Evolutionary conservation across 345 rosid genomes (phyloP), one percentile per base, ranked within the genome.

Genomic region (Brassica nigra): DNA sequence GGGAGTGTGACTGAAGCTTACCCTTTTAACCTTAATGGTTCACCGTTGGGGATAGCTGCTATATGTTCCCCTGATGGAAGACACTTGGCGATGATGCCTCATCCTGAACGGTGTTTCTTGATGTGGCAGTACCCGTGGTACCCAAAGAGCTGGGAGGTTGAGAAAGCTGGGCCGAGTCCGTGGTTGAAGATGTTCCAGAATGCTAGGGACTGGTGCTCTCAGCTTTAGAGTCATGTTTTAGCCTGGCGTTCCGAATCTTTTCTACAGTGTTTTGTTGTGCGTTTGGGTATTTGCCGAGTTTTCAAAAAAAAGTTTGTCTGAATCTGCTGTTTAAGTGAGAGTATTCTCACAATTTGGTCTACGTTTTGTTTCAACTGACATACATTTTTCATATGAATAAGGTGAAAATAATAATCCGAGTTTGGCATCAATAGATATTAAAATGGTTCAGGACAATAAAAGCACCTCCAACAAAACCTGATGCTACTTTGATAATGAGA

Each of bases 111-210:
- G n/a, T 92, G 97, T 85, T 95, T 95, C 87, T 81, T 95, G 88
- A 95, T 95, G 99, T 95, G 98, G 99, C 99, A 95, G 65, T 92
- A 70, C 71, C 99, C 99, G 0, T 92, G 99, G 99, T 95, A 90
- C 76, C 99, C 97, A 4, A 87, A 67, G 70, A 73, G 89, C 75
- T 95, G 99, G 99, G 79, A 85, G 18, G 88, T 92, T 68, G 94
- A 91, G 67, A 91, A 89, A 86, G 87, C 81, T 70, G 97, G 99
- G 6, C 97, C 99, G 9, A 92, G 97, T 76, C 97, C 99, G 27
- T 95, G 97, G 99, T 83, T 95, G 75, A 86, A 83, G 84, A 90
- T 92, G 98, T 95, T 95, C 84, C 98, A 95, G 78, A 95, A 92
- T 86, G 97, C 98, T 71, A 83, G 97, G 76, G 98, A 90, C 64